phyloP scores from a whole-genome alignment of 139 green algal genomes.

The Nannochloris sp. region DNA sequence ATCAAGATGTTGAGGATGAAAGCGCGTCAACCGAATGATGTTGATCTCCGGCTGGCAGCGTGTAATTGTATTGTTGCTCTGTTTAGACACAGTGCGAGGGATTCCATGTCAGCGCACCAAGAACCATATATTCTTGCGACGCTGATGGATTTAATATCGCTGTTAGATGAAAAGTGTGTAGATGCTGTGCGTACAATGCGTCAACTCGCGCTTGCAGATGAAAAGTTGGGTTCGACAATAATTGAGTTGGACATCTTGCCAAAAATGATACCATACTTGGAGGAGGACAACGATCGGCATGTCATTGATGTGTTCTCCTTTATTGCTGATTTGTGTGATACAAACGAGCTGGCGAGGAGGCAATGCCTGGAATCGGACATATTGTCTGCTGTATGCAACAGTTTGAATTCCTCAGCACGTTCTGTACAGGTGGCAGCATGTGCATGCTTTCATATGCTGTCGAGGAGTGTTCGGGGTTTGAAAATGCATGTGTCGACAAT shows the following conservation, averaged over 20 bases:
- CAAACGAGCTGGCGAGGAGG: neutral
- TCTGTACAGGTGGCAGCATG: neutral
- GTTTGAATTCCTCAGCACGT: neutral
- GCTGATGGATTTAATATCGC: neutral
- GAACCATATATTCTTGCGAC: neutral
- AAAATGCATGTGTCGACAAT: neutral
- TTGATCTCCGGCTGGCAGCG: no score
- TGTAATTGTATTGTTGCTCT: neutral
- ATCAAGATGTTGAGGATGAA: no score
- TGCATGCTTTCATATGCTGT: neutral
- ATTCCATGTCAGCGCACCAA: no score
- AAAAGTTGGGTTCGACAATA: neutral
- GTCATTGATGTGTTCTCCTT: neutral
- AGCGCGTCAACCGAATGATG: no score
- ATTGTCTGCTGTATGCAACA: neutral
- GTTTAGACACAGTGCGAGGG: no score
- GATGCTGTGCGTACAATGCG: neutral
- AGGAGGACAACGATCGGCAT: neutral
- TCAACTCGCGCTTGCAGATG: neutral
- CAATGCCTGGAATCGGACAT: neutral
- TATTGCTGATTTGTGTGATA: neutral
- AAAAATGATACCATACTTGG: neutral
- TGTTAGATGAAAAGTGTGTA: neutral
- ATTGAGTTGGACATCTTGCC: neutral
- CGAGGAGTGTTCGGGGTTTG: neutral